Conservation (phyloP, 2,329 filamentous ascomycete genomes). For the Penicillium sp. region DNA sequence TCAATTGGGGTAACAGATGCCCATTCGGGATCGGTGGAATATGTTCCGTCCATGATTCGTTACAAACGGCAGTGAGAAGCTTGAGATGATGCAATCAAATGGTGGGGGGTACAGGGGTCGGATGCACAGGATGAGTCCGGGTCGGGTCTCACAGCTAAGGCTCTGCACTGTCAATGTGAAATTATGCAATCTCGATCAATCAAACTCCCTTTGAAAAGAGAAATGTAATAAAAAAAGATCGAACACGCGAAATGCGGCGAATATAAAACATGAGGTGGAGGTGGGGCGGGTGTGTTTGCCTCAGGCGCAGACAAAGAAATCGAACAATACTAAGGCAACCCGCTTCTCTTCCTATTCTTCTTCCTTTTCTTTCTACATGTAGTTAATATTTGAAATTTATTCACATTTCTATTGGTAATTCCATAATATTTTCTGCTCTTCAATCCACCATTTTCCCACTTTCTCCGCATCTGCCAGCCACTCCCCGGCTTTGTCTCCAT, state of each 20-base stretch:
- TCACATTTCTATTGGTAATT: conserved; percentile 14
- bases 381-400: background rate
- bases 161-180: background rate
- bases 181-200: background rate
- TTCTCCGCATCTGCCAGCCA: conserved; percentile 38
- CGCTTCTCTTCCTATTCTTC: conserved; percentile 12
- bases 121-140: background rate
- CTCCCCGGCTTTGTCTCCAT: conserved; percentile 33
- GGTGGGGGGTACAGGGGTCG: conserved; percentile 2
- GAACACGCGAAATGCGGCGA: conserved; percentile 1
- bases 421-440: conserved; percentile 31
- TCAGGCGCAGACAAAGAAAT: conserved; percentile 30
- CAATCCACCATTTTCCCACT: conserved; percentile 39
- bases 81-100: conserved; percentile 2
- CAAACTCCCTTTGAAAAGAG: background rate
- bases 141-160: background rate
- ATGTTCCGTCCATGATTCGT: conserved; percentile 38
- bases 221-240: background rate
- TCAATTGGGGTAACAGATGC: conserved; percentile 79
- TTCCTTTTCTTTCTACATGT: background rate
- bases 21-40: conserved; percentile 72
- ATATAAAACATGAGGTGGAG: conserved; percentile 12
- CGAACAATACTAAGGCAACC: conserved; percentile 2
- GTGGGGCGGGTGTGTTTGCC: conserved; percentile 26
- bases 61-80: background rate